Evolutionary conservation across 257 asterid species (phyloP), one percentile per base, ranked within the genome.

Genomic region (Fraxinus cuspidata): DNA sequence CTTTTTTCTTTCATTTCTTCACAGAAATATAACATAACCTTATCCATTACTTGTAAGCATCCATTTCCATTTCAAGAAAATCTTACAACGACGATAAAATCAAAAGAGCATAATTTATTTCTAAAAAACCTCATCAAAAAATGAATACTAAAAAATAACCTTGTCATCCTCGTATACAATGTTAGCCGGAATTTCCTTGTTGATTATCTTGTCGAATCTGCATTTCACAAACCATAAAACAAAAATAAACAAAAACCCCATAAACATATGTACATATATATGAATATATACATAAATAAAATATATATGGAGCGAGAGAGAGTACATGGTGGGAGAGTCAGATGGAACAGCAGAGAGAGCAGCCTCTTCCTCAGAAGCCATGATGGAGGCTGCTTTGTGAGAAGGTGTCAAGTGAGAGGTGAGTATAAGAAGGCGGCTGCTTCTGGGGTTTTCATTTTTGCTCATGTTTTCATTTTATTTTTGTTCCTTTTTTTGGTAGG

Each of bases 321-420:
- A 32, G 12, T 69, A 95, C 98, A 95, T 87, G 70, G 99, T 85
- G 4, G 96, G 94, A 74, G 97, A 81, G 86, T 95, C 97, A 15
- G 93, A 79, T 19, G 97, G 92, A 8, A 68, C 74, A 63, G 97
- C 93, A 28, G 92, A 87, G 31, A 91, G 94, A 64, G 98, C 99
- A 80, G 97, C 94, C 72, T 95, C 96, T 78, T 87, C 88, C 86
- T 95, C 99, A 32, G 97, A 93, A 83, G 98, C 97, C 99, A 95
- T 95, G 31, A 95, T 95, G 66, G 66, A 58, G 42, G 85, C 65
- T 32, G 68, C 29, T 70, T 73, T 71, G 23, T 35, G 74, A 34
- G 75, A 1, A 42, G 68, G 11, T 2, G 82, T 11, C 42, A 78
- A 79, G 71, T 77, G 97, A 71, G 79, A 88, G 72, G 83, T 81